Conservation (phyloP, 2,329 filamentous ascomycete genomes). For the Rasamsonia emersonii region DNA sequence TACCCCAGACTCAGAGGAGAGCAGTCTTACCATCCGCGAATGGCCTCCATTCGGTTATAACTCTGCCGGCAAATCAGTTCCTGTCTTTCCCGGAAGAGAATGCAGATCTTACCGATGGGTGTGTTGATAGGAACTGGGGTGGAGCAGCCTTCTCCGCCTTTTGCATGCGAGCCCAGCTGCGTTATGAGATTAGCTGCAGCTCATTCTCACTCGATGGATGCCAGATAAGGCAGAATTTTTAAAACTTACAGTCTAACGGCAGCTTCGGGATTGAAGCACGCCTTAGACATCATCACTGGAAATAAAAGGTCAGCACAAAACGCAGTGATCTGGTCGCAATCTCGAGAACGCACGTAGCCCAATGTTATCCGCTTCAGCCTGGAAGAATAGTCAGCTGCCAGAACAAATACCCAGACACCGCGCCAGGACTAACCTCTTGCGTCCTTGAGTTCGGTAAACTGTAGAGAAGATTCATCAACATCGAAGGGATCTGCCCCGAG, state of each 20-base stretch:
- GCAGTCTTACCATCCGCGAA: conserved; percentile 40
- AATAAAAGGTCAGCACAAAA: conserved; percentile 10
- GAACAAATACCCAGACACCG: not conserved
- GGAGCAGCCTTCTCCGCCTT: conserved; percentile 35
- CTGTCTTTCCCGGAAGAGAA: not conserved
- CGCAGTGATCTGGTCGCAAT: not conserved
- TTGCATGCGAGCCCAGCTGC: conserved; percentile 45
- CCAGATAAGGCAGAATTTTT: not conserved
- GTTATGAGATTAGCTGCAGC: not conserved
- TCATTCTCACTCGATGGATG: not conserved
- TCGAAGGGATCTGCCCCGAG: conserved; percentile 28
- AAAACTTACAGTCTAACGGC: conserved; percentile 41
- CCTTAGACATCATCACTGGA: conserved; percentile 53
- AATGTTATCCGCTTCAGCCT: conserved; percentile 54
- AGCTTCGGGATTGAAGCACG: conserved; percentile 50
- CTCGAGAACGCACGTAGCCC: conserved; percentile 37
- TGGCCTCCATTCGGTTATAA: conserved; percentile 48
- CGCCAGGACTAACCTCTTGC: conserved; percentile 40
- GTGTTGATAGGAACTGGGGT: conserved; percentile 52
- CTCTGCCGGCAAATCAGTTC: conserved; percentile 20
- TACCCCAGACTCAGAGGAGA: not conserved
- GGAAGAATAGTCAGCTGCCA: conserved; percentile 8
- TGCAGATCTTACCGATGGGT: conserved; percentile 40
- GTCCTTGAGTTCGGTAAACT: conserved; percentile 46
- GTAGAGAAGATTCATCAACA: conserved; percentile 43